Base-by-base conservation (phyloP, 345 rosid species). In the Bretschneidera sinensis region DNA sequence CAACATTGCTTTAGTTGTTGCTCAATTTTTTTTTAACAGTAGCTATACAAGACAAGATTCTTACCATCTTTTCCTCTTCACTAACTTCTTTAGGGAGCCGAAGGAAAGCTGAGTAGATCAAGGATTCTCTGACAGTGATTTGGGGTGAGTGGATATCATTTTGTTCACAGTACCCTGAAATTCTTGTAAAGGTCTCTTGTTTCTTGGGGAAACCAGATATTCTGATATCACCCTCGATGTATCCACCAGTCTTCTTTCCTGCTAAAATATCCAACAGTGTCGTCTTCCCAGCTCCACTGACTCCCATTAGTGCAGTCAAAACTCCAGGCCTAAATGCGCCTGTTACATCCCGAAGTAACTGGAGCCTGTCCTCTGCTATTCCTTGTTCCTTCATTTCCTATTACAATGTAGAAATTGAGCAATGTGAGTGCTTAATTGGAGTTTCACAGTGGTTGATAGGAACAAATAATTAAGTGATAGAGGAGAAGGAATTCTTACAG, bases 281-380 rank as follows among this genome's bases (percentile, higher is more conserved):
- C 0, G 97, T 92, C 85, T 92, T 92, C 65, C 98, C 98, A 16
- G 98, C 98, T 68, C 98, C 97, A 67, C 98, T 87, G 21, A 89
- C 96, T 61, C 98, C 98, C 97, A 92, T 92, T 45, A 92, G 61
- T 60, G 98, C 98, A 20, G 97, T 85, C 56, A 92, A 80, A 19
- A 92, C 83, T 64, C 97, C 96, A 17, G 98, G 98, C 73, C 92
- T 84, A 75, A 92, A 92, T 53, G 84, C 85, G 18, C 98, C 81
- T 9, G 97, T 89, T 58, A 85, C 91, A 68, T 73, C 89, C 55
- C 75, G 68, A 28, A 92, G 88, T 1, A 89, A 81, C 48, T 85
- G 97, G 17, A 92, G 77, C 81, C 53, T 89, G 69, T 85, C 82
- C 66, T 80, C 85, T 19, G 72, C 17, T 28, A 89, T 82, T 43